Percentiles rank a stretch among this genome's conserved stretches.
phyloP scores from a whole-genome alignment of 2,329 filamentous ascomycete genomes.

The Myriosclerotinia duriaeana region DNA sequence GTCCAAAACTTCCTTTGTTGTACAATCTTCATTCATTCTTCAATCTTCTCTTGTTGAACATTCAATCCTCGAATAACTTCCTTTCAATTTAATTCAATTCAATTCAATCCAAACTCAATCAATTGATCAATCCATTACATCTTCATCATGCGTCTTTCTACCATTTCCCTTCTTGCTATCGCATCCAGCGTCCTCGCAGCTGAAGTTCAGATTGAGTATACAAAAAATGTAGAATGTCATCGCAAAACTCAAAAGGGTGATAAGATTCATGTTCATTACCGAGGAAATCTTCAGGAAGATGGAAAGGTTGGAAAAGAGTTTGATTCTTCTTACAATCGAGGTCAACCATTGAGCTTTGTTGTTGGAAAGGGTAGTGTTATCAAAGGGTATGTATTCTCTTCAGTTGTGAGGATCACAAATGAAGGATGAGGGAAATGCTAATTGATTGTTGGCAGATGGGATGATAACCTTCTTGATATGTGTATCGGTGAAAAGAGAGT shows the following conservation, averaged over 20 bases:
- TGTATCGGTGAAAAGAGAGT: constrained; percentile 92
- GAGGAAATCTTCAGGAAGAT: constrained; percentile 67
- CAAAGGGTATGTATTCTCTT: constrained; percentile 62
- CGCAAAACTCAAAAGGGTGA: constrained; percentile 77
- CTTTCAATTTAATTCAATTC: not conserved
- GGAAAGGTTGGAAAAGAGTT: constrained; percentile 68
- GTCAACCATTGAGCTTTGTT: constrained; percentile 72
- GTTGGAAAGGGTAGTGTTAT: constrained; percentile 84
- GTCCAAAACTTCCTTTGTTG: constrained; percentile 10
- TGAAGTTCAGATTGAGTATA: constrained; percentile 73
- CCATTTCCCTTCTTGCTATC: constrained; percentile 37
- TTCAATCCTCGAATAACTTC: not conserved
- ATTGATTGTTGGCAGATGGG: constrained; percentile 61
- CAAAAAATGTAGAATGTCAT: constrained; percentile 70
- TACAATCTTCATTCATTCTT: not conserved
- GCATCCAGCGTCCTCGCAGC: constrained; percentile 37
- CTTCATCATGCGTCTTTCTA: constrained; percentile 38
- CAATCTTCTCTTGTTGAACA: not conserved
- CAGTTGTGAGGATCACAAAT: not conserved
- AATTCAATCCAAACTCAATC: not conserved
- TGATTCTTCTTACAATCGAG: constrained; percentile 80
- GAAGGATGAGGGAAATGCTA: constrained; percentile 7
- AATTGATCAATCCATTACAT: constrained; percentile 22
- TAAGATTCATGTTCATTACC: constrained; percentile 83
- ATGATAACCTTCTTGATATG: constrained; percentile 87